Evolutionary conservation across 768 basidiomycete species (phyloP), one percentile per base, ranked within the genome.

Genomic region (Hydnomerulius pinastri): DNA sequence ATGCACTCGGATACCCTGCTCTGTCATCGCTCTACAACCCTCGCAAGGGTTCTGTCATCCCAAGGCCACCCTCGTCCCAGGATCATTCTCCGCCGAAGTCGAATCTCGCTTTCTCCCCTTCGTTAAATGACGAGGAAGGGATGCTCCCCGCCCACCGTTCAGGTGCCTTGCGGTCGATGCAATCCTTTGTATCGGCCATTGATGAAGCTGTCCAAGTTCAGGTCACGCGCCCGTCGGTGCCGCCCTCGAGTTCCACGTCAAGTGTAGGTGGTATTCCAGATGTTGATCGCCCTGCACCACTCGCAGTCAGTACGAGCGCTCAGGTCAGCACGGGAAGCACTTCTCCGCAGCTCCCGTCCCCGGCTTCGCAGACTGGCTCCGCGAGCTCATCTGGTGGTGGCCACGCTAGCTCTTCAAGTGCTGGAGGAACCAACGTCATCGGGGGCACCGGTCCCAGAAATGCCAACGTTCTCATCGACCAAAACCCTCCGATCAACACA

Each of bases 401-500:
- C 23, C 64, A 55, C 7, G 57, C 55, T 18, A 71, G 67, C 35
- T 65, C 67, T 40, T 71, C 67, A 6, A 65, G 67, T 41, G 54
- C 54, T 1, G 67, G 68, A 12, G 42, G 56, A 24, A 55, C 49
- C 12, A 67, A 64, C 41, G 29, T 33, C 9, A n/a, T 30, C 3
- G 58, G 65, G 3, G 58, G 56, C 17, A 55, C 62, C 29, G 65
- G 60, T 11, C 63, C 73, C 11, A 67, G 72, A 54, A 76, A 73
- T n/a, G n/a, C n/a, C n/a, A n/a, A n/a, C 35, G 53, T 58, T 18
- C 72, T 75, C 23, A 73, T 85, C 29, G 96, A 98, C 71, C 92
- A 96, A 73, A 98, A 98, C 67, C 95, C 95, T 60, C 95, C 95
- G 12, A 98, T 98, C 71, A 98, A 97, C 63, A 99, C 97, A 1